phyloP scores from a whole-genome alignment of 2,329 filamentous ascomycete species.

The Sarocladium strictum region DNA sequence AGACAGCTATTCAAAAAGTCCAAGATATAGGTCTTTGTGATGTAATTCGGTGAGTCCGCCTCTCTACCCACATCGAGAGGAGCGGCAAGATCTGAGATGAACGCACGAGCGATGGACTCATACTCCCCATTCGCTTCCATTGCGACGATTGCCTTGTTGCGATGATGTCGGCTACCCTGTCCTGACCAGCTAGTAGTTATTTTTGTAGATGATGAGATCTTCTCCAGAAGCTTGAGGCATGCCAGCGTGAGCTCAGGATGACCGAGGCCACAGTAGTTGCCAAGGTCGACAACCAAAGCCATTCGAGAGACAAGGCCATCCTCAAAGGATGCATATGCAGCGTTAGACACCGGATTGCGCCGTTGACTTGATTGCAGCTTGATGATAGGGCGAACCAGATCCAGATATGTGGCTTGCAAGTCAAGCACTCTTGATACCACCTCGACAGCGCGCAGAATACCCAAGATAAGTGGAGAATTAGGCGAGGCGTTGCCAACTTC shows the following conservation, averaged over 20 bases:
- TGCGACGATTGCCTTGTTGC: conserved; percentile 84
- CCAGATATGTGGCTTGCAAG: conserved; percentile 83
- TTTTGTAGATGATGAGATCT: conserved; percentile 76
- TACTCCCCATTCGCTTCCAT: conserved; percentile 76
- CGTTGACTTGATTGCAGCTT: conserved; percentile 58
- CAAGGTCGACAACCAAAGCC: conserved; percentile 72
- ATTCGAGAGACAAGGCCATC: conserved; percentile 83
- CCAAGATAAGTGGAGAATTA: conserved; percentile 75
- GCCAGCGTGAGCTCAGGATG: conserved; percentile 75
- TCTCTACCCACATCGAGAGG: conserved; percentile 69
- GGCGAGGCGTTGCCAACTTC: conserved; percentile 67
- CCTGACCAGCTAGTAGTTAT: conserved; percentile 65
- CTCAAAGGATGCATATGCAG: conserved; percentile 82
- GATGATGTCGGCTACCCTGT: conserved; percentile 54
- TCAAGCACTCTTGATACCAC: conserved; percentile 79
- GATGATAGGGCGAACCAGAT: conserved; percentile 77
- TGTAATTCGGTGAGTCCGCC: conserved; percentile 64
- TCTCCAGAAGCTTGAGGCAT: conserved; percentile 77
- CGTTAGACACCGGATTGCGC: conserved; percentile 54
- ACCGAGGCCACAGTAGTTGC: conserved; percentile 78
- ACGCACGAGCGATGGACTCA: conserved; percentile 69
- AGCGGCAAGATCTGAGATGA: conserved; percentile 62
- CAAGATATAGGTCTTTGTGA: conserved; percentile 77
- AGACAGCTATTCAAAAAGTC: conserved; percentile 82
- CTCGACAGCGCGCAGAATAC: conserved; percentile 73